phyloP scores from a whole-genome alignment of 2,329 filamentous ascomycete genomes.

The Stemphylium lycopersici region DNA sequence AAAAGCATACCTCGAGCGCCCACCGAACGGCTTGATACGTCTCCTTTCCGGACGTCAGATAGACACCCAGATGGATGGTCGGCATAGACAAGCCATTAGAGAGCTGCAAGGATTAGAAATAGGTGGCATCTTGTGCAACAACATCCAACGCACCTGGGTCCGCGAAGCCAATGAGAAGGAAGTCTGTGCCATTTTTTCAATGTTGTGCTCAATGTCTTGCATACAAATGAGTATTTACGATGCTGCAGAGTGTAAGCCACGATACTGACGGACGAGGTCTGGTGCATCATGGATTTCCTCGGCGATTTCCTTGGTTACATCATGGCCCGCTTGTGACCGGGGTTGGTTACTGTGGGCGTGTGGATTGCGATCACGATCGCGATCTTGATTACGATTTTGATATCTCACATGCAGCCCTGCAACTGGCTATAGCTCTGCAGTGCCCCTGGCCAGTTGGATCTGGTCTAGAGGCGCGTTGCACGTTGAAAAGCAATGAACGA shows the following conservation, averaged over 20 bases:
- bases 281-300: constrained; percentile 33
- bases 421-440: constrained; percentile 16
- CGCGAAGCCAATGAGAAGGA: constrained; percentile 53
- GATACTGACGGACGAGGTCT: constrained; percentile 16
- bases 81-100: constrained; percentile 72
- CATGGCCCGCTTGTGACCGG: constrained; percentile 26
- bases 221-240: constrained; percentile 29
- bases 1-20: constrained; percentile 59
- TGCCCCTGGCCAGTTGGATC: constrained; percentile 18
- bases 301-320: constrained; percentile 32
- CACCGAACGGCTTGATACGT: constrained; percentile 63
- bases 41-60: constrained; percentile 70
- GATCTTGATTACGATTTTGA: background rate
- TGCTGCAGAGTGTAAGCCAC: constrained; percentile 30
- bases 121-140: constrained; percentile 9
- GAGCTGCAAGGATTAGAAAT: constrained; percentile 38
- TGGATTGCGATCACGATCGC: background rate
- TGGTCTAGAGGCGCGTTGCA: constrained; percentile 17
- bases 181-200: constrained; percentile 42
- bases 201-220: constrained; percentile 16
- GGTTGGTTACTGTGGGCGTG: constrained; percentile 1
- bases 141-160: constrained; percentile 40
- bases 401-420: background rate
- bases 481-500: constrained; percentile 25
- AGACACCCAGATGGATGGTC: constrained; percentile 75